Conservation (phyloP, 495 filamentous ascomycete species). For the Aspergillus biplanus region DNA sequence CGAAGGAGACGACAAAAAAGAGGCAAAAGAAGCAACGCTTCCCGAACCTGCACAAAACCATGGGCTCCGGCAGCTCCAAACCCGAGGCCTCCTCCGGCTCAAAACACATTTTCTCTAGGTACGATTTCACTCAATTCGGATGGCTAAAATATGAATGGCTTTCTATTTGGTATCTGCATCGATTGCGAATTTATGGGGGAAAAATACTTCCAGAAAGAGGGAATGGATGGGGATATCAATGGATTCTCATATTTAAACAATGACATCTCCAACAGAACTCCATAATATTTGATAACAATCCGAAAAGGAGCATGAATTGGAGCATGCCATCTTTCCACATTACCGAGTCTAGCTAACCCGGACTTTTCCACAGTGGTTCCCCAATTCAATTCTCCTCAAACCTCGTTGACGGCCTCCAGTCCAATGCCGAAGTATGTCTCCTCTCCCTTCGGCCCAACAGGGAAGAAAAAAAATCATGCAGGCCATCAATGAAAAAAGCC, state of each 20-base stretch:
- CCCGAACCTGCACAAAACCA: constrained; percentile 25
- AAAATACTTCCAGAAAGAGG: too few species aligned
- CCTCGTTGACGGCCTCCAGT: constrained; percentile 79
- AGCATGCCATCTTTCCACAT: background rate
- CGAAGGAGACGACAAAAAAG: background rate
- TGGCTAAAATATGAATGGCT: background rate
- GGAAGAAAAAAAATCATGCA: background rate
- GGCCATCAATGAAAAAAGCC: too few species aligned
- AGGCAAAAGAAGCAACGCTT: background rate
- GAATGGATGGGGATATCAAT: too few species aligned
- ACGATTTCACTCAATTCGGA: constrained; percentile 13
- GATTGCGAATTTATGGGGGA: too few species aligned
- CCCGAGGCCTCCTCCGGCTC: constrained; percentile 51
- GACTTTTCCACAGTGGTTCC: constrained; percentile 60
- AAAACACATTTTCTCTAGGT: constrained; percentile 59
- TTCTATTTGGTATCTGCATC: background rate
- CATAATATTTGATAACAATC: background rate
- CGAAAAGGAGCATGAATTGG: background rate
- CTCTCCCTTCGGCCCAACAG: constrained; percentile 1
- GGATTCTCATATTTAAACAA: too few species aligned
- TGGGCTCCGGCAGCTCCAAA: constrained; percentile 59
- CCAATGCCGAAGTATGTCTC: constrained; percentile 75
- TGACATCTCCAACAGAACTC: too few species aligned
- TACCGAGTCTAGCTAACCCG: constrained; percentile 7
- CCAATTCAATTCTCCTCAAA: constrained; percentile 86